Conservation (phyloP, 805 yeast genomes). For the Lachancea mirantina region DNA sequence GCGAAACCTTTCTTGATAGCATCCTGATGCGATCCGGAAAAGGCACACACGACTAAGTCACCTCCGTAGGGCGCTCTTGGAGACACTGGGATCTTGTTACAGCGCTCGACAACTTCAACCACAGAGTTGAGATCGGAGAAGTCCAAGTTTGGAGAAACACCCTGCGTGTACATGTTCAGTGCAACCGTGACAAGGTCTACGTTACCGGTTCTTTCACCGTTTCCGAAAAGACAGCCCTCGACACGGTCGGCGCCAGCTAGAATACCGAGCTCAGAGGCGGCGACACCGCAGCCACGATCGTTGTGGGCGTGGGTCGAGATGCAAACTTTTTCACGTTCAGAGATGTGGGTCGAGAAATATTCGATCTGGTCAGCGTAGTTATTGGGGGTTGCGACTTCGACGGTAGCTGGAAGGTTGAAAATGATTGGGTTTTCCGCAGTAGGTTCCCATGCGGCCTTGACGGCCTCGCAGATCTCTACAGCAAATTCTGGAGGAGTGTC, state of each 20-base stretch:
- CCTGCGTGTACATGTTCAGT: constrained; percentile 70
- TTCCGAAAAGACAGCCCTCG: constrained; percentile 77
- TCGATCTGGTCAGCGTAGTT: constrained; percentile 77
- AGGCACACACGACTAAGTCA: constrained; percentile 70
- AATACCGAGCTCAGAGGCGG: constrained; percentile 70
- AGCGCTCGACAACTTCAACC: constrained; percentile 63
- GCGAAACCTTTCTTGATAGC: constrained; percentile 63
- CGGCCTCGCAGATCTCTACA: constrained; percentile 72
- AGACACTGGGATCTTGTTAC: constrained; percentile 69
- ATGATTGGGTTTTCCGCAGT: constrained; percentile 66
- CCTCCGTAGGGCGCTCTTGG: constrained; percentile 80
- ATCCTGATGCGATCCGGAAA: constrained; percentile 68
- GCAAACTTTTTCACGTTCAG: constrained; percentile 64
- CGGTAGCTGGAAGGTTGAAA: constrained; percentile 76
- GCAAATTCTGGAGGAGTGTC: constrained; percentile 72
- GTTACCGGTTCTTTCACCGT: constrained; percentile 82
- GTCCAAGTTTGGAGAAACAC: constrained; percentile 64
- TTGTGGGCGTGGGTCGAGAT: constrained; percentile 72
- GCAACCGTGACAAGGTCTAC: constrained; percentile 73
- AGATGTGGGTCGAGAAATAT: constrained; percentile 58
- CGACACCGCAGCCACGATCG: constrained; percentile 80
- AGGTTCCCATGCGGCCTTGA: constrained; percentile 73
- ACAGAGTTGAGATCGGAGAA: constrained; percentile 61
- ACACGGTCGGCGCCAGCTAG: constrained; percentile 84
- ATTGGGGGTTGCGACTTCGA: constrained; percentile 70